These are phyloP conservation scores for Pontederia crassipes DNA, from an alignment of 176 grass and related monocot species.

Conservation along the genomic window DNA sequence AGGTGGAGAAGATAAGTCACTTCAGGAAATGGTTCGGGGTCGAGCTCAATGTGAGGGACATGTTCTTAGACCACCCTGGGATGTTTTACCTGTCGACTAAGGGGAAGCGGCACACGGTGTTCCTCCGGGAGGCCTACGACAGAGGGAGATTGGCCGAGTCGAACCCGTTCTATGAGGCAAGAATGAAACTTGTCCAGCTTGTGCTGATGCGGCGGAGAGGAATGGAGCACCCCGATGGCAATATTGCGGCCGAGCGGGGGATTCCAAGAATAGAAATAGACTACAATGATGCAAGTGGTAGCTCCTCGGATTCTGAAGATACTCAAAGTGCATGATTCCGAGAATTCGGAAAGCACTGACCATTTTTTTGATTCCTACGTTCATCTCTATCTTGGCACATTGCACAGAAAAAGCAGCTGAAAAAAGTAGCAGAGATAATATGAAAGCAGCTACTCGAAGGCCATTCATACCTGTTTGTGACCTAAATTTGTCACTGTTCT, in stretches of 20 bases:
- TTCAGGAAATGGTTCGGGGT: conserved; percentile 82
- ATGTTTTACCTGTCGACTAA: conserved; percentile 88
- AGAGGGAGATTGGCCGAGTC: conserved; percentile 43
- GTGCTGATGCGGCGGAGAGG: conserved; percentile 58
- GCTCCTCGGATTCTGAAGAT: conserved; percentile 1
- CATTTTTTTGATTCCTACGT: no score
- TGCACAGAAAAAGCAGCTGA: no score
- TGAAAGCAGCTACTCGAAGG: no score
- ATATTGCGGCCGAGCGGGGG: not conserved
- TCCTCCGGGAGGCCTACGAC: conserved; percentile 69
- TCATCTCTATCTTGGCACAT: no score
- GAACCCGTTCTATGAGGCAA: conserved; percentile 64
- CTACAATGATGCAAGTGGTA: not conserved
- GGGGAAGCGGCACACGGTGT: conserved; percentile 57
- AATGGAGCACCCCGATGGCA: conserved; percentile 23
- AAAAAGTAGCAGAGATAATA: no score
- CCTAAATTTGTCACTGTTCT: no score
- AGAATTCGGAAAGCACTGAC: no score
- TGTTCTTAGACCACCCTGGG: conserved; percentile 86
- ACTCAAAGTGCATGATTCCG: not conserved
- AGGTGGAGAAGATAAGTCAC: conserved; percentile 91
- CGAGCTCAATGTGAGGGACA: conserved; percentile 64
- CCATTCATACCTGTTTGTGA: no score
- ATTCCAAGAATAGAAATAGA: not conserved
- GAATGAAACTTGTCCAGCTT: conserved; percentile 55